These are phyloP conservation scores for Trichoderma reesei DNA, from an alignment of 495 filamentous ascomycete genomes.

Conservation along the genomic window DNA sequence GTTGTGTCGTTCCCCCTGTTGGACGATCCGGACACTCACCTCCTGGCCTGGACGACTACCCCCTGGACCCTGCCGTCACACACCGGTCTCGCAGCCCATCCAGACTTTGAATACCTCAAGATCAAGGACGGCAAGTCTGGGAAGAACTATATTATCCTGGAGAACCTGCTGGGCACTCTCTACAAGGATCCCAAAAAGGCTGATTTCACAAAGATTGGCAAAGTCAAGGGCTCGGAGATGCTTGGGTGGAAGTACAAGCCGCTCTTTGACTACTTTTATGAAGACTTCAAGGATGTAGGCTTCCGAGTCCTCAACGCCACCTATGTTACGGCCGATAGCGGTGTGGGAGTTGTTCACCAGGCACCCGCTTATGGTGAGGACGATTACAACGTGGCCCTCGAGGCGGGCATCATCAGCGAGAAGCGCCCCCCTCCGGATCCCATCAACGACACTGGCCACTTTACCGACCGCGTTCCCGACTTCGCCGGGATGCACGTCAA, in stretches of 20 bases:
- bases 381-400: constrained; percentile 79
- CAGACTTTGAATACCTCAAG: constrained; percentile 90
- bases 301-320: constrained; percentile 79
- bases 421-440: constrained; percentile 79
- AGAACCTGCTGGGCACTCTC: constrained; percentile 71
- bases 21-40: constrained; percentile 55
- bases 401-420: constrained; percentile 67
- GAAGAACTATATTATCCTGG: constrained; percentile 81
- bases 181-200: constrained; percentile 98
- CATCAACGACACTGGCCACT: constrained; percentile 72
- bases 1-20: constrained; percentile 81
- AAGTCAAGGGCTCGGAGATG: constrained; percentile 79
- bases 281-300: constrained; percentile 80
- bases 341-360: constrained; percentile 94
- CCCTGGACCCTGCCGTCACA: constrained; percentile 94
- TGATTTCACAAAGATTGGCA: constrained; percentile 79
- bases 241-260: constrained; percentile 87
- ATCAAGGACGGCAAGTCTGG: constrained; percentile 72
- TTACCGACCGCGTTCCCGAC: constrained; percentile 70
- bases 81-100: constrained; percentile 68
- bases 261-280: constrained; percentile 86
- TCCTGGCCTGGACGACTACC: constrained; percentile 91
- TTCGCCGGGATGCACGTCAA: constrained; percentile 90
- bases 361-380: constrained; percentile 94
- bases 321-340: constrained; percentile 88